Evolutionary conservation across 164 flowering plant genomes (phyloP).

Genomic region (Annona cherimola): DNA sequence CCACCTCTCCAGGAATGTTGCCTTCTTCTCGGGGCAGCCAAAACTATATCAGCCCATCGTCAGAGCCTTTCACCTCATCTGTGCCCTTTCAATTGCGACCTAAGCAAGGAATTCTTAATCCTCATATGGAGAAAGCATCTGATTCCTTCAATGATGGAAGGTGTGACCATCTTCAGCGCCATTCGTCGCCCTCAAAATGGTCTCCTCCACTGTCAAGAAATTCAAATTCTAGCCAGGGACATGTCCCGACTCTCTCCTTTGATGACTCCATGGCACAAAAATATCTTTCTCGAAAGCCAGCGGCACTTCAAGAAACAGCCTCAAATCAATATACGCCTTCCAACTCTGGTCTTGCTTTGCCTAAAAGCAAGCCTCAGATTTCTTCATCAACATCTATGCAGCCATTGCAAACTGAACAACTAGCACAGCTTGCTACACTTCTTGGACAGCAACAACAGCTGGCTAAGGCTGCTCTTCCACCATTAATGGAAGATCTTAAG

Average conservation of each 20-base stretch:
- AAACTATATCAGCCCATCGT: constrained; percentile 15
- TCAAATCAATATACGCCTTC: constrained; percentile 30
- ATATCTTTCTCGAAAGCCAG: constrained; percentile 20
- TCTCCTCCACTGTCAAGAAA: constrained; percentile 34
- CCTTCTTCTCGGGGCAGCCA: constrained; percentile 12
- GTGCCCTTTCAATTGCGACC: constrained; percentile 18
- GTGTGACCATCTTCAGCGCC: constrained; percentile 32
- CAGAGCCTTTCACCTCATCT: constrained; percentile 29
- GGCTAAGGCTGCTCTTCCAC: constrained; percentile 19
- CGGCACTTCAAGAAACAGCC: constrained; percentile 25
- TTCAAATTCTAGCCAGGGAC: constrained; percentile 27
- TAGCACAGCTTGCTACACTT: constrained; percentile 69
- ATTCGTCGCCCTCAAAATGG: constrained; percentile 31
- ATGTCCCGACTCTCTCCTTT: constrained; percentile 16
- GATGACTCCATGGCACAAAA: constrained; percentile 26
- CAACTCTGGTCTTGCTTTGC: constrained; percentile 17
- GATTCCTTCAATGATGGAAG: constrained; percentile 28
- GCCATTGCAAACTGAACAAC: constrained; percentile 53
- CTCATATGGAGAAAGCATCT: constrained; percentile 21
- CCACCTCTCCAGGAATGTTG: constrained; percentile 27
- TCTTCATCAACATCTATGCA: constrained; percentile 24
- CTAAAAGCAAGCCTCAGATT: constrained; percentile 20
- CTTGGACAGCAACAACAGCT: constrained; percentile 48
- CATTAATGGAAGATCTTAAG: constrained; percentile 26
- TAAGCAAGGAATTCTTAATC: constrained; percentile 25